Percentiles rank a stretch among this genome's conserved stretches.
phyloP scores from a whole-genome alignment of 2,329 filamentous ascomycete genomes.

The Curvularia sp. region DNA sequence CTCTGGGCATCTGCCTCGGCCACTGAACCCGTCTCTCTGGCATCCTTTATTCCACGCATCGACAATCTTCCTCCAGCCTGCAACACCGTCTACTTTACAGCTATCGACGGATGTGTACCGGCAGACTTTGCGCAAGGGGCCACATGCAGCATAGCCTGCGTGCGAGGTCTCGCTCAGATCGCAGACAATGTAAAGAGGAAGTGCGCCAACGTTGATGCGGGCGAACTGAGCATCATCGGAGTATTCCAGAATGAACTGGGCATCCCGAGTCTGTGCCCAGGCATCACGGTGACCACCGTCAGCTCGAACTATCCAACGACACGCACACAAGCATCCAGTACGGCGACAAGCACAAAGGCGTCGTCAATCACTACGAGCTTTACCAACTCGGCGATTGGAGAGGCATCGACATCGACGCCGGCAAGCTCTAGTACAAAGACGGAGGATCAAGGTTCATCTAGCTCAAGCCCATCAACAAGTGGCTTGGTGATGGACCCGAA shows the following conservation, averaged over 20 bases:
- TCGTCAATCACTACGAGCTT: conserved; percentile 2
- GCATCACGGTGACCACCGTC: conserved; percentile 35
- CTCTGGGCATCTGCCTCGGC: conserved; percentile 29
- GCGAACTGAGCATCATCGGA: conserved; percentile 52
- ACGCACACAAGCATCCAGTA: conserved; percentile 13
- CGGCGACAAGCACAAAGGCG: conserved; percentile 22
- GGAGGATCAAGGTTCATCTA: conserved; percentile 12
- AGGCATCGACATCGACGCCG: conserved; percentile 17
- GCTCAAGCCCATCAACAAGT: conserved; percentile 15
- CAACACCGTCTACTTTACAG: conserved; percentile 50
- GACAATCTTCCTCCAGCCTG: conserved; percentile 52
- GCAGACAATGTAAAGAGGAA: conserved; percentile 40
- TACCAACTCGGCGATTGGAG: conserved; percentile 5
- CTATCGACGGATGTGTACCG: conserved; percentile 51
- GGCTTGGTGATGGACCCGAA: conserved; percentile 26
- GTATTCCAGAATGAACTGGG: conserved; percentile 53
- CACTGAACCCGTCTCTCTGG: conserved; percentile 51
- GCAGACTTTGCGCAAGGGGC: conserved; percentile 49
- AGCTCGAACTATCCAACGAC: conserved; percentile 14
- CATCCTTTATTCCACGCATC: conserved; percentile 55
- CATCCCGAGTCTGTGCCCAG: conserved; percentile 50
- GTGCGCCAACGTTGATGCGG: conserved; percentile 48
- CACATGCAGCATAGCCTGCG: conserved; percentile 49
- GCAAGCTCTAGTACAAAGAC: conserved; percentile 11
- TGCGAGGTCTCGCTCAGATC: conserved; percentile 52